phyloP scores from a whole-genome alignment of 2,329 filamentous ascomycete species.

The Stagonosporopsis chrysanthemi region DNA sequence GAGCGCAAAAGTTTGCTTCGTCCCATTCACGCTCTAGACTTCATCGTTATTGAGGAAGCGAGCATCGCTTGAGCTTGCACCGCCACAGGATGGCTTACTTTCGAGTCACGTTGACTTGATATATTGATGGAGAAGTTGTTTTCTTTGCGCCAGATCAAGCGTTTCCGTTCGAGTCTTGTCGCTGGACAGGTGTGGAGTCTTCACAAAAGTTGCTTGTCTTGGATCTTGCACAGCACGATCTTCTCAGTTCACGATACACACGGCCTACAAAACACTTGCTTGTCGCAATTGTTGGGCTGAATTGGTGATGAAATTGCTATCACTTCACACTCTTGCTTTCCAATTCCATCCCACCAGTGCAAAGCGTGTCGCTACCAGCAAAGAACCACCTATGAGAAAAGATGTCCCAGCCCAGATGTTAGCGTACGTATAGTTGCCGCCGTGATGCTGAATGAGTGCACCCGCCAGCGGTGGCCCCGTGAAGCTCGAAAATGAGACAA shows the following conservation, averaged over 20 bases:
- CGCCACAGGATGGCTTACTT: neutral
- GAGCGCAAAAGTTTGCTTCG: neutral
- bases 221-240: neutral
- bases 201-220: too few species aligned
- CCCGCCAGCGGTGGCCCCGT: conserved; percentile 48
- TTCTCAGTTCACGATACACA: neutral
- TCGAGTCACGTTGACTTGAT: conserved; percentile 6
- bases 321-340: conserved; percentile 33
- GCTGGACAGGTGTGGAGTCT: too few species aligned
- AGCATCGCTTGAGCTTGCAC: neutral
- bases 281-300: neutral
- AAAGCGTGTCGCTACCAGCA: conserved; percentile 38
- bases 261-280: neutral
- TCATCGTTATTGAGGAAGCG: neutral
- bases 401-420: conserved; percentile 48
- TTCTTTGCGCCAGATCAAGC: neutral
- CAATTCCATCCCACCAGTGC: conserved; percentile 41
- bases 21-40: neutral
- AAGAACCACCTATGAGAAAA: conserved; percentile 38
- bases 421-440: conserved; percentile 43
- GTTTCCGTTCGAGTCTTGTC: neutral
- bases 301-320: neutral
- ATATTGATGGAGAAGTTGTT: neutral
- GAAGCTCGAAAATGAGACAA: conserved; percentile 46
- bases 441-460: conserved; percentile 40